Evolutionary conservation across 73 alveolate genomes (phyloP).

Genomic region (Paramecium tetraurelia): DNA sequence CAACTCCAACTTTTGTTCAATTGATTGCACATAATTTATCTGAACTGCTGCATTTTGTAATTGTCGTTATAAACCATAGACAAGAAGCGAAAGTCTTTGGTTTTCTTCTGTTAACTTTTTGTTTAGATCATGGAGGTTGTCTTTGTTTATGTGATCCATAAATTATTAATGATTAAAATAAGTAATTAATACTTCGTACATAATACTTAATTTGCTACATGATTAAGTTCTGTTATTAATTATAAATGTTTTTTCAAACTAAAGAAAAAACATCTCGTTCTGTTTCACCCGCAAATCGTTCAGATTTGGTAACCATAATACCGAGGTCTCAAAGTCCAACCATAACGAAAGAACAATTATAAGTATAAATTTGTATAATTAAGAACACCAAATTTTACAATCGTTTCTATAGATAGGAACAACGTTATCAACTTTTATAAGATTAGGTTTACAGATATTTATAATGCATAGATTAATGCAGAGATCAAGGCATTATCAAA

Average conservation of each 20-base stretch:
- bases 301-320: neutral
- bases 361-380: neutral
- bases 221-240: constrained; percentile 6
- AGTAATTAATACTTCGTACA: neutral
- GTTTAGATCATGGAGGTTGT: neutral
- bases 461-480: constrained; percentile 14
- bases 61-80: neutral
- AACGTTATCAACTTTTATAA: neutral
- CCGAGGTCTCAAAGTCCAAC: constrained; percentile 37
- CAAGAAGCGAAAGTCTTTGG: neutral
- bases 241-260: neutral
- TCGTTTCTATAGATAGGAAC: constrained; percentile 45
- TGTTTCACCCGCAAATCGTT: constrained; percentile 6
- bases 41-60: neutral
- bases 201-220: neutral
- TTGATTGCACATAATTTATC: neutral
- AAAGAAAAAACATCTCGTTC: constrained; percentile 6
- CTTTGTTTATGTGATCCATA: neutral
- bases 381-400: constrained; percentile 9
- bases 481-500: constrained; percentile 28
- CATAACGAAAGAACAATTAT: neutral
- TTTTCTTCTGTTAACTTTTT: neutral
- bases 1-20: neutral
- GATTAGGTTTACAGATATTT: neutral
- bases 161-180: neutral